Conservation (phyloP, 352 stramenopile genomes). For the Pythium dissimile region DNA sequence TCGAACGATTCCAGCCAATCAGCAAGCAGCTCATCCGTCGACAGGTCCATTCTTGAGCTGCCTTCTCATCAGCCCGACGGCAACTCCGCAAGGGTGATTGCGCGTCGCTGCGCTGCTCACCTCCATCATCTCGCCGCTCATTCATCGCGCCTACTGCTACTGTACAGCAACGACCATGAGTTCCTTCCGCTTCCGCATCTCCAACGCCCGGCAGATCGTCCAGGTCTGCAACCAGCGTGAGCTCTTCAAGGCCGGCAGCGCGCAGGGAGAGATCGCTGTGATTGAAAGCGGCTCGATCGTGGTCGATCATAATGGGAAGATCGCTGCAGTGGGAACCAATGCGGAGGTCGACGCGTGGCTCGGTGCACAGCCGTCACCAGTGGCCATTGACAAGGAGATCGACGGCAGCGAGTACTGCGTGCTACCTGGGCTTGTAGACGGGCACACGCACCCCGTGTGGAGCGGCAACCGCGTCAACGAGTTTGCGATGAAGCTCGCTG, state of each 20-base stretch:
- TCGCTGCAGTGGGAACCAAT: slow-evolving; percentile 58
- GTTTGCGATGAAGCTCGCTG: slow-evolving; percentile 85
- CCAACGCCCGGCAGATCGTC: slow-evolving; percentile 63
- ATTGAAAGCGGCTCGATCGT: slow-evolving; percentile 58
- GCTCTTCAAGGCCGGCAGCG: slow-evolving; percentile 55
- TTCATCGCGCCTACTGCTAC: background rate
- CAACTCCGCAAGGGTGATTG: slow-evolving; percentile 8
- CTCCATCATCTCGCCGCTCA: slow-evolving; percentile 1
- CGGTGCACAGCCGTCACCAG: slow-evolving; percentile 42
- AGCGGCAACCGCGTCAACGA: slow-evolving; percentile 82
- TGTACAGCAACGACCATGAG: slow-evolving; percentile 39
- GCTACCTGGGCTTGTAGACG: slow-evolving; percentile 78
- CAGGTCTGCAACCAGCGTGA: slow-evolving; percentile 67
- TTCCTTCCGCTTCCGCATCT: slow-evolving; percentile 66
- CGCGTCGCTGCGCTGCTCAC: background rate
- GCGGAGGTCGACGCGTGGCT: slow-evolving; percentile 60
- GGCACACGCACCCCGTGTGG: slow-evolving; percentile 83
- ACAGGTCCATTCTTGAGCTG: slow-evolving; percentile 1
- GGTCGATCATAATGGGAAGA: slow-evolving; percentile 46
- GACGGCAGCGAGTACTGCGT: slow-evolving; percentile 65
- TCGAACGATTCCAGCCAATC: slow-evolving; percentile 15
- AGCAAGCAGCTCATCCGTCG: slow-evolving; percentile 1
- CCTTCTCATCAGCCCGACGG: slow-evolving; percentile 17
- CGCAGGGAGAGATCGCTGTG: slow-evolving; percentile 61
- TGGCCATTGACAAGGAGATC: slow-evolving; percentile 69